Evolutionary conservation across 129 eudicot genomes (phyloP).

Genomic region (Flaveria robusta): DNA sequence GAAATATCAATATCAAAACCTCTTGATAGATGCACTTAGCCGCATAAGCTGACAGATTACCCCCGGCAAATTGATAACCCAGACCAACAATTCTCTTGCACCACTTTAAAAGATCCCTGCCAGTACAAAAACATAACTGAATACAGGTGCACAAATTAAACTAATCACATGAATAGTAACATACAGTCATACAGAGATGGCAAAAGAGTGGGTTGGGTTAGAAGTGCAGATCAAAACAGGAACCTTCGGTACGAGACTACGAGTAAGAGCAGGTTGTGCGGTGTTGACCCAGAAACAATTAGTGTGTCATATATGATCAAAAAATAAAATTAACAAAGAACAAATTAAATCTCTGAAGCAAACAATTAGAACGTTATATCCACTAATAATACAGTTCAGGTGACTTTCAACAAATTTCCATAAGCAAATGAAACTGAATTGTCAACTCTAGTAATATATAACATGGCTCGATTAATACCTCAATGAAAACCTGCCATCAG

Average conservation of each 20-base stretch:
- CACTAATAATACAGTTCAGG: not conserved
- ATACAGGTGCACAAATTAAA: not conserved
- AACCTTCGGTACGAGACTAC: not conserved
- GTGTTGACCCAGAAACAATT: not conserved
- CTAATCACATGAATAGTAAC: slow-evolving; percentile 1
- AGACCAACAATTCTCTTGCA: slow-evolving; percentile 75
- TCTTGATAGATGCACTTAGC: slow-evolving; percentile 60
- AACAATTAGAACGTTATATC: not conserved
- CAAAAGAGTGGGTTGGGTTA: not conserved
- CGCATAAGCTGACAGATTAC: slow-evolving; percentile 40
- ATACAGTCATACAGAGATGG: slow-evolving; percentile 2
- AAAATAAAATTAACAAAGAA: not conserved
- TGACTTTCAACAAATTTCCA: not conserved
- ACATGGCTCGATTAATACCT: slow-evolving; percentile 47
- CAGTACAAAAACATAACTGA: slow-evolving; percentile 20
- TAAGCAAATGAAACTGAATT: not conserved
- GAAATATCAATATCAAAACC: slow-evolving; percentile 41
- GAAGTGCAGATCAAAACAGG: not conserved
- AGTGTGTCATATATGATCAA: not conserved
- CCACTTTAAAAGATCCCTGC: slow-evolving; percentile 91
- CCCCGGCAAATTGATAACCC: slow-evolving; percentile 50
- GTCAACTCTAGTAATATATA: not conserved
- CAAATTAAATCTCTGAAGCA: not conserved
- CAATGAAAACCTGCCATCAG: slow-evolving; percentile 66
- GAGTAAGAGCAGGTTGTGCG: not conserved